phyloP scores from a whole-genome alignment of 106 monocot genomes.

The Hemerocallis citrina region DNA sequence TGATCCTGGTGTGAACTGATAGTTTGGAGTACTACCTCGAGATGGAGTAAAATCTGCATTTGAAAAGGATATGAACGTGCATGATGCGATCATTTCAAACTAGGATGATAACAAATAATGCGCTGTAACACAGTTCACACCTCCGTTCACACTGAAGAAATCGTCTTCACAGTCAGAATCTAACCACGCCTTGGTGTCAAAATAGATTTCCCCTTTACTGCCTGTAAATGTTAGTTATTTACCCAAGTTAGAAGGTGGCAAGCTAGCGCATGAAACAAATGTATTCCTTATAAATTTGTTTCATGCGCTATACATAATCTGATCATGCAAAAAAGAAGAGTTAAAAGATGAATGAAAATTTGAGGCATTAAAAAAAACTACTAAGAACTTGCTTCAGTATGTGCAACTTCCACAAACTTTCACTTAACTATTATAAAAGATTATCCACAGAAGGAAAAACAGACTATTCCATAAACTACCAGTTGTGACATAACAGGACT shows the following conservation, averaged over 20 bases:
- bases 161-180: constrained; percentile 83
- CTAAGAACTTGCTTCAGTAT: too few relatives aligned
- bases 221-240: too few relatives aligned
- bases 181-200: constrained; percentile 46
- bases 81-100: neutral
- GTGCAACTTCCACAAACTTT: neutral
- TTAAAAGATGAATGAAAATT: too few relatives aligned
- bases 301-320: too few relatives aligned
- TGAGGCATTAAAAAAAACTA: too few relatives aligned
- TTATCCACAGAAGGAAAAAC: neutral
- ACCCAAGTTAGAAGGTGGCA: too few relatives aligned
- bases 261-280: too few relatives aligned
- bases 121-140: constrained; percentile 16
- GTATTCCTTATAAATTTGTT: too few relatives aligned
- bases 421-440: neutral
- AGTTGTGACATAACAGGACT: neutral
- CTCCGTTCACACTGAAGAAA: constrained; percentile 77
- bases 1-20: constrained; percentile 10
- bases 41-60: constrained; percentile 57
- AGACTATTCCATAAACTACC: neutral
- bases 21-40: constrained; percentile 42
- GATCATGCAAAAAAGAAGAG: too few relatives aligned
- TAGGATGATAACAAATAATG: neutral
- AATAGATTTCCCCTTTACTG: constrained; percentile 54
- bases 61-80: neutral